Percentiles rank a stretch among this genome's conserved stretches.
phyloP scores from a whole-genome alignment of 805 yeast genomes.

The Spathaspora arborariae region DNA sequence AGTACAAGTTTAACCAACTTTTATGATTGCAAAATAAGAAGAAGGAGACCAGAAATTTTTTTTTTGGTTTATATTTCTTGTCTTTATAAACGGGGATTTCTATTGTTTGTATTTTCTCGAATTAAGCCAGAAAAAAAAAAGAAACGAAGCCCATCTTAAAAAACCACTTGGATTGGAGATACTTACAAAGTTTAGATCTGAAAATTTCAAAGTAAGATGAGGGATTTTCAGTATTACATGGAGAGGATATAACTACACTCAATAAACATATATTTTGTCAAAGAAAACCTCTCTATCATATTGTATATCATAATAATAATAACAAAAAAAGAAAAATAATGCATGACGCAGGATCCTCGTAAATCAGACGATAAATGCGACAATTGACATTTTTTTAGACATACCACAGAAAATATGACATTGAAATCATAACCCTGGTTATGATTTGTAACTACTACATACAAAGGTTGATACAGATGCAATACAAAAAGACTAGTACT shows the following conservation, averaged over 20 bases:
- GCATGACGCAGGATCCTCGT: not conserved
- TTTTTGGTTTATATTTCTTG: not conserved
- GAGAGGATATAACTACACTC: no score
- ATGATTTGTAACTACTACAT: no score
- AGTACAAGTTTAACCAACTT: not conserved
- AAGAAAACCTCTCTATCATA: no score
- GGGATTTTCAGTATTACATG: no score
- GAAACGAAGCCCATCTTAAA: not conserved
- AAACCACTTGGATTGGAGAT: no score
- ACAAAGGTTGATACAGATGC: no score
- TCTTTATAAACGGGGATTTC: not conserved
- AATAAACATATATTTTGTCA: no score
- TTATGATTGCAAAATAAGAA: not conserved
- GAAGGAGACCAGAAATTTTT: not conserved
- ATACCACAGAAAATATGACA: not conserved
- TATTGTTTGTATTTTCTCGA: not conserved
- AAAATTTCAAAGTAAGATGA: no score
- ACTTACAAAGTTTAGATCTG: no score
- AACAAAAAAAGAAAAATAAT: not conserved
- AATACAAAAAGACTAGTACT: no score
- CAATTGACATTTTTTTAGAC: not conserved
- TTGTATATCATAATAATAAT: no score
- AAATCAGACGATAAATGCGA: not conserved
- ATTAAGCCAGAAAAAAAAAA: not conserved
- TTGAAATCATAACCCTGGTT: not conserved